Percentiles rank a stretch among this genome's conserved stretches.
Conservation (phyloP, 768 basidiomycete genomes). For the Tulasnella sp. region DNA sequence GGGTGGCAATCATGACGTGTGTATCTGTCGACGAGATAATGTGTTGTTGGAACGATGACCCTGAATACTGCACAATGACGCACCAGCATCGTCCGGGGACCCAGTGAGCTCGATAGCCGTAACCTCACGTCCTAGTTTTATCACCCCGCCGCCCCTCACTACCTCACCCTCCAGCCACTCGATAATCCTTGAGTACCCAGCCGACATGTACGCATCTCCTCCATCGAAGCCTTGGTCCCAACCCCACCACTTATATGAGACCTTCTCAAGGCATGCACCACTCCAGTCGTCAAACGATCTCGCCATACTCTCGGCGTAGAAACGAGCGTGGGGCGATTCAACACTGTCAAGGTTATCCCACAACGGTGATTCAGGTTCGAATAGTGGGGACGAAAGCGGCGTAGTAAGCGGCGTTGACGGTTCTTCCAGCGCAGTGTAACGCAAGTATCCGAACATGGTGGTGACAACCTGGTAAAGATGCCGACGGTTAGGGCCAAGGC, state of each 20-base stretch:
- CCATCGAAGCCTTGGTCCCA: constrained; percentile 13
- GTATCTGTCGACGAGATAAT: background rate
- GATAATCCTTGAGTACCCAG: constrained; percentile 2
- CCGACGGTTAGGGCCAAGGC: background rate
- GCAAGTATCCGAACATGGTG: background rate
- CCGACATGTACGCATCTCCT: background rate
- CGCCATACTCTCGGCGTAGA: background rate
- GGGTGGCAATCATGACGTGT: background rate
- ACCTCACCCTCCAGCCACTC: constrained; percentile 11
- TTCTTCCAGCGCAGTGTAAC: background rate
- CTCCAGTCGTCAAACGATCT: constrained; percentile 8
- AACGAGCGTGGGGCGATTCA: background rate
- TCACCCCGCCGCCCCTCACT: background rate
- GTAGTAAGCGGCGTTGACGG: background rate
- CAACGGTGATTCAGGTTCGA: background rate
- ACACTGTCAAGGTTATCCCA: background rate
- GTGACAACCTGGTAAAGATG: background rate
- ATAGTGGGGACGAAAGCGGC: background rate
- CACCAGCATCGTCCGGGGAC: background rate
- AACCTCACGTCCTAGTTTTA: constrained; percentile 9
- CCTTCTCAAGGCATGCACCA: constrained; percentile 4
- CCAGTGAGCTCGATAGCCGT: background rate
- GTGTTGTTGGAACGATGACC: background rate
- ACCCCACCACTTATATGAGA: constrained; percentile 14
- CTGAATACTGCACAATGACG: background rate